Evolutionary conservation across 2,329 filamentous ascomycete genomes (phyloP), one percentile per base, ranked within the genome.

Genomic region (Herpotrichia juniperi): DNA sequence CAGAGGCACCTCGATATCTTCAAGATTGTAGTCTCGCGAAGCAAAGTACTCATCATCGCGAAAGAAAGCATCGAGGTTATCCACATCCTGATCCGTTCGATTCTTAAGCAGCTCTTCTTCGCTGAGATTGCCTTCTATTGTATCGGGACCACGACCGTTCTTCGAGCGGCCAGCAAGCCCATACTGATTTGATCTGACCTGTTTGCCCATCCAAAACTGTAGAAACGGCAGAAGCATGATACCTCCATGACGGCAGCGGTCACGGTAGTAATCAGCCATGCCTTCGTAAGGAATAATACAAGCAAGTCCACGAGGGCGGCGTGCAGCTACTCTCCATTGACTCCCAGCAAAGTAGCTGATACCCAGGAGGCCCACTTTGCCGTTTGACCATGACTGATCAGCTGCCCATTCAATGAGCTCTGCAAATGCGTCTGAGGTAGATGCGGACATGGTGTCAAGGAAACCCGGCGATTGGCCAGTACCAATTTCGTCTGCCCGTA

Each of bases 1-100:
- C 1, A 89, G 58, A 0, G 87, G 86, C 0, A 88, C 85, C 51
- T 86, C 76, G 37, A 89, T 87, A 54, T 88, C 83, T 9, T 73
- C 79, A 61, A 87, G 73, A 43, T 81, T 73, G 57, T 86, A 88
- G 40, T 88, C 85, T 59, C 83, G 86, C 25, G 78, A 82, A 0
- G 83, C 79, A 56, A 87, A 87, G 68, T 87, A 87, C 0, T 74
- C 64, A 0, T 88, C 78, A 53, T 89, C 85, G 0, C 82, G 79
- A 71, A 83, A 89, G 6, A 68, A 68, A 61, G 85, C 78, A 1
- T 63, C 67, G 14, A 73, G 75, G 57, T 34, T 51, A 24, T 51
- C 49, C 7, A 51, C 47, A 5, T 19, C 42, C 35, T 51, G 49
- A 22, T 51, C 49, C 19, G 66, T 16, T 72, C 76, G 72, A 48